Base-by-base conservation (phyloP, 75 land plant species). In the Picea glauca region DNA sequence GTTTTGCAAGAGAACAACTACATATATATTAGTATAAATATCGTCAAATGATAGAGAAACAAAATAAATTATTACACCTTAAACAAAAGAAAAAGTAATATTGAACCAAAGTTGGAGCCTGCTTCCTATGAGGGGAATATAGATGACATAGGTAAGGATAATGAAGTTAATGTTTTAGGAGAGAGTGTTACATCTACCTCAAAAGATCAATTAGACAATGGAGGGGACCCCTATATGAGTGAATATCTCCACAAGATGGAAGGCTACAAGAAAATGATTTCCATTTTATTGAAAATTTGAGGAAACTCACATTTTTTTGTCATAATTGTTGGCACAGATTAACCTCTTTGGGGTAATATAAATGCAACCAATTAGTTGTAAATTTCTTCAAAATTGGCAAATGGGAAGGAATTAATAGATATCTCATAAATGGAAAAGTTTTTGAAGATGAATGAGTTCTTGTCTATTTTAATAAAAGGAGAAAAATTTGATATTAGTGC, bases 261-360 rank as follows among this genome's bases (percentile, higher is more conserved):
- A 81, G 89, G 90, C 43, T 87, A 92, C 59, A 92, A 80, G 80
- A 83, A 86, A 59, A 89, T 85, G 76, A 94, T 87, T 72, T 87
- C 88, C 61, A 75, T 63, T 58, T 40, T 96, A 77, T 81, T 96
- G 62, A 88, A 92, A 60, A 88, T 79, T 65, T 96, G 94, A 74
- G 81, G 78, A 76, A 88, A 89, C 38, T 94, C 97, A 15, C 97
- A 94, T 83, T 96, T 94, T 74, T 92, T 89, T 87, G 93, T 92
- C 33, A 84, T 91, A 58, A 85, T 96, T 60, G 87, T 87, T 3
- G 84, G 76, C 13, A 72, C 83, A 26, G 84, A 82, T 81, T 93
- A 91, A 76, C 87, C 85, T 63, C 86, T 88, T 58, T 88, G 87
- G 91, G 81, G 81, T 60, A 86, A 89, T 83, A 80, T 76, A 76